Evolutionary conservation across 371 early-diverging fungal genomes (phyloP).

Genomic region (Syncephalis plumigaleata): DNA sequence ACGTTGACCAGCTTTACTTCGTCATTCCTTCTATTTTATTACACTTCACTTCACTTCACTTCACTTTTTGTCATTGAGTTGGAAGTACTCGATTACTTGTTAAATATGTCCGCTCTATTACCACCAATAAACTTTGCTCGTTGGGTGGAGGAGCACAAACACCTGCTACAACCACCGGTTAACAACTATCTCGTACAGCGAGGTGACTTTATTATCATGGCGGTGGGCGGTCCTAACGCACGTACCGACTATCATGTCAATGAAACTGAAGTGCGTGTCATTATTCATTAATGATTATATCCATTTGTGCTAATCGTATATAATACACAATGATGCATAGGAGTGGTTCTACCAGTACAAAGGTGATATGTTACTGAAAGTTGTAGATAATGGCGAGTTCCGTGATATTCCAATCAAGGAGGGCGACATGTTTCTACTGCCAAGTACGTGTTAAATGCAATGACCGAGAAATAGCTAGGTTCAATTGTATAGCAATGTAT

Average conservation of each 20-base stretch:
- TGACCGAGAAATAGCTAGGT: too few species aligned
- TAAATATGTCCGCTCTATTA: too few species aligned
- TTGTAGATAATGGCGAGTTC: constrained; percentile 60
- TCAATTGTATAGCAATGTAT: background rate
- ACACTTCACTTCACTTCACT: too few species aligned
- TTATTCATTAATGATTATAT: constrained; percentile 4
- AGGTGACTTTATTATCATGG: constrained; percentile 80
- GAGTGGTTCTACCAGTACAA: constrained; percentile 94
- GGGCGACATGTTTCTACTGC: constrained; percentile 90
- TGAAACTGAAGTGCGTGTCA: constrained; percentile 60
- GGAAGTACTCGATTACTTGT: too few species aligned
- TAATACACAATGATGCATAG: constrained; percentile 14
- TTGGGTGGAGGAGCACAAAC: constrained; percentile 70
- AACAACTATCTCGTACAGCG: constrained; percentile 78
- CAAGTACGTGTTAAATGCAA: too few species aligned
- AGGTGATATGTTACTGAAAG: constrained; percentile 75
- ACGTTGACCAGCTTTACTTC: too few species aligned
- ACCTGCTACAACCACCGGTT: constrained; percentile 84
- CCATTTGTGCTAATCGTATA: background rate
- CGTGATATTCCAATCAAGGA: constrained; percentile 71
- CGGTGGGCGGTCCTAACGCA: constrained; percentile 68
- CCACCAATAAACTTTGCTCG: constrained; percentile 73
- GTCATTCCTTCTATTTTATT: too few species aligned
- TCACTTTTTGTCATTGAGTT: too few species aligned
- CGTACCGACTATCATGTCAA: constrained; percentile 92